Evolutionary conservation across 2,329 filamentous ascomycete species (phyloP).

Genomic region (Phyllosticta paracitricarpa): DNA sequence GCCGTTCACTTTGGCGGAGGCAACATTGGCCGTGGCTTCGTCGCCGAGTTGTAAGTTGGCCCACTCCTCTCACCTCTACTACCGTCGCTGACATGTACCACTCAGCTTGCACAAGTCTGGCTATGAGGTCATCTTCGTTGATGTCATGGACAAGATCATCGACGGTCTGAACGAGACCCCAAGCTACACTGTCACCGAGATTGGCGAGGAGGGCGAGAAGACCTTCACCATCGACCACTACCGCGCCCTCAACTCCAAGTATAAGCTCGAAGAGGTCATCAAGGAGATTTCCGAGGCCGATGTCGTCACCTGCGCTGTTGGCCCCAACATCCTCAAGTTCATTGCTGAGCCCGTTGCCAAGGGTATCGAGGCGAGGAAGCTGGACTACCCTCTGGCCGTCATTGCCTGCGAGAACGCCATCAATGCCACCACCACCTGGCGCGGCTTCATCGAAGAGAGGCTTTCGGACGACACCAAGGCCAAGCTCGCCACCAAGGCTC

Average conservation of each 20-base stretch:
- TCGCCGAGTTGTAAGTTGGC: slow-evolving; percentile 23
- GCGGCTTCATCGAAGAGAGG: slow-evolving; percentile 67
- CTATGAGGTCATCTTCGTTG: slow-evolving; percentile 92
- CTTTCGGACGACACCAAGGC: slow-evolving; percentile 55
- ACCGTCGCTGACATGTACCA: neutral
- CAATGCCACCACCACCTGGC: slow-evolving; percentile 81
- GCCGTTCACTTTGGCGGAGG: slow-evolving; percentile 45
- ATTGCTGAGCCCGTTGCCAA: slow-evolving; percentile 93
- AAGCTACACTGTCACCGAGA: slow-evolving; percentile 87
- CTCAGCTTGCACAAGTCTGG: slow-evolving; percentile 84
- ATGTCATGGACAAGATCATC: slow-evolving; percentile 81
- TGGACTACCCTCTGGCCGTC: slow-evolving; percentile 63
- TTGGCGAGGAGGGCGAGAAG: slow-evolving; percentile 71
- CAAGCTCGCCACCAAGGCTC: slow-evolving; percentile 62
- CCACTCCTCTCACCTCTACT: neutral
- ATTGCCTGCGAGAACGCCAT: slow-evolving; percentile 99
- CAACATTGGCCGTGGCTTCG: slow-evolving; percentile 43
- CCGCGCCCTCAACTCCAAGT: slow-evolving; percentile 90
- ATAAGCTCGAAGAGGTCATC: slow-evolving; percentile 69
- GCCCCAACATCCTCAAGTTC: slow-evolving; percentile 91
- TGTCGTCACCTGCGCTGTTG: slow-evolving; percentile 91
- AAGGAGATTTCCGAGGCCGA: slow-evolving; percentile 81
- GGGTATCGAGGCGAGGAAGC: slow-evolving; percentile 69
- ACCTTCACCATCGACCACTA: slow-evolving; percentile 87
- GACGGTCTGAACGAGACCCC: slow-evolving; percentile 63